Base-by-base conservation (phyloP, 2,329 filamentous ascomycete species). In the Boeremia lycopersici region DNA sequence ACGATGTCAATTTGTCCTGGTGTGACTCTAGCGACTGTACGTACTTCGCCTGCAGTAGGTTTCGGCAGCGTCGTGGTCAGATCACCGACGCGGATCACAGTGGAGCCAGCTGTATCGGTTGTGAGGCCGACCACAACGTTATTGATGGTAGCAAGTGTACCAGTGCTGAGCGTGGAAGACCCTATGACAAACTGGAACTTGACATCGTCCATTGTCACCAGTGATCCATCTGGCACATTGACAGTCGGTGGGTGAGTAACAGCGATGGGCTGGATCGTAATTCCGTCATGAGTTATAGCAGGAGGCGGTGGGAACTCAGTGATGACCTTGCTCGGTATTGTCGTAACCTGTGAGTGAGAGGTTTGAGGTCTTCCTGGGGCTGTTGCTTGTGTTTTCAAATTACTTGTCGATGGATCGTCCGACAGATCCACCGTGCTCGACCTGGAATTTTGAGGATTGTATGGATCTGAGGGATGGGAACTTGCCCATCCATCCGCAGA, bases 51-150 rank as follows among this genome's bases (percentile, higher is more conserved):
- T n/a, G 47, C 35, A 31, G 40, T 17, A 10, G 48, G 34, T 23
- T 39, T 15, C 34, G 60, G 45, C 2, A 67, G 39, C 10, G 58
- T 65, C 8, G 58, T 60, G 2, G 62, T 60, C n/a, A 48, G 30
- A 17, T 51, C 55, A 11, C 48, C 61, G n/a, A 42, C 56, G 13
- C 61, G 35, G 12, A 69, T 45, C 13, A 67, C 31, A 6, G 57
- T 67, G 8, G 49, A 43, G 11, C 63, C 63, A 4, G 47, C 35
- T 2, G 53, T 13, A 17, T 64, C 38, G 13, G 56, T 63, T 11
- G 54, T 62, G 6, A 68, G 12, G 2, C 47, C 34, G 31, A 64
- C 38, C 0, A 52, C 47, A 12, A 56, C 48, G 19, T 55, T 53
- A 30, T 58, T 54, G 38, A 66, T 45, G 17, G 59, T 64, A 13